Base-by-base conservation (phyloP, 139 green algal species). In the Chlorella sp. region DNA sequence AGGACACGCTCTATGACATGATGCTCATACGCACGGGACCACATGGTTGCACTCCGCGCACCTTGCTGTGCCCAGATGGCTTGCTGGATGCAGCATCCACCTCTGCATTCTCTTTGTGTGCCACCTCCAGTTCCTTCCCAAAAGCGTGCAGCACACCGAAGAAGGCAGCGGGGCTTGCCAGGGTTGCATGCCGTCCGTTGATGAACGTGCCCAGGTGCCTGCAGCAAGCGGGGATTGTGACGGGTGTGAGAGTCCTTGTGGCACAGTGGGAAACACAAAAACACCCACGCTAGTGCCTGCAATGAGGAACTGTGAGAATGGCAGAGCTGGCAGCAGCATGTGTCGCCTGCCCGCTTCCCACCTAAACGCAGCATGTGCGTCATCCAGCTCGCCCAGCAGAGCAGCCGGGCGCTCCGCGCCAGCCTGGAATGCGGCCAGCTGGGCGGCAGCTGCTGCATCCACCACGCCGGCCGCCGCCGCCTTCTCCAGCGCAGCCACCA, bases 101-200 rank as follows among this genome's bases (percentile, higher is more conserved):
- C n/a, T 82, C 94, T 0, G 79, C 80, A 28, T 95, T 95, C 76
- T 95, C 89, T 19, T 34, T 22, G 32, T 93, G 88, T 0, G 94
- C 94, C 1, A 57, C 88, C 0, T 92, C 93, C 60, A 96, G 92
- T 60, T 95, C 89, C 0, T 85, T 14, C 0, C 90, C 89, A 83
- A 96, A 94, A 14, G 66, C 87, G 53, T 82, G 28, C 36, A 96
- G 73, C 69, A 94, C 69, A 14, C 66, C 53, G 81, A 96, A 96
- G 90, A 96, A 91, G 19, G 64, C 80, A 2, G 88, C 32, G 19
- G 85, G 66, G 24, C 89, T 84, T 28, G 92, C 87, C 53, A 93
- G 86, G 32, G 89, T 91, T 83, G 88, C 88, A 39, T 40, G 69
- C 28, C 85, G 73, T 42, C 91, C 94, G 73, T 95, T 95, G 9